Base-by-base conservation (phyloP, 176 grass and related monocot species). In the Stipa capillata region DNA sequence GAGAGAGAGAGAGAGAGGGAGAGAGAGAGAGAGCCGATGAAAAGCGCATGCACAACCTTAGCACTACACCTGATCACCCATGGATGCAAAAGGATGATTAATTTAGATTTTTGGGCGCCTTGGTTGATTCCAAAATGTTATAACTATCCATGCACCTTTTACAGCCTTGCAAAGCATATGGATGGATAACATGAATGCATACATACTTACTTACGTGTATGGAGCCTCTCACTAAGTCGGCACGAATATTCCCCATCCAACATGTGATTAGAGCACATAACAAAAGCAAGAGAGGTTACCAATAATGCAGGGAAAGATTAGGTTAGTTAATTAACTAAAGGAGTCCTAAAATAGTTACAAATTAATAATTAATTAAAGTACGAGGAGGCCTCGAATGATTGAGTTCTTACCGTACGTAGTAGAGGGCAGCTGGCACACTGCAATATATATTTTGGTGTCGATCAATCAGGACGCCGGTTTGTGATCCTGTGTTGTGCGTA, bases 161-260 rank as follows among this genome's bases (percentile, higher is more conserved):
- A 84, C 86, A 88, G 81, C 81, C 60, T 84, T 84, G 80, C 80
- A 84, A 65, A 73, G 37, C 72, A 43, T n/a, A n/a, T 32, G 65
- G 39, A 8, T 23, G 69, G 40, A 81, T n/a, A n/a, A n/a, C n/a
- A n/a, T 74, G 59, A 20, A 49, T 12, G 37, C 76, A 73, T 17
- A 25, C n/a, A n/a, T n/a, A n/a, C n/a, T n/a, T n/a, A n/a, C n/a
- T n/a, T n/a, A 36, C 47, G 52, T 83, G 37, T 3, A 84, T 36
- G 51, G 20, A 29, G 58, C 20, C 56, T 78, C 73, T 43, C 34
- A 11, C 63, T 33, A 47, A 59, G 52, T 77, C 52, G 6, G 48
- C 13, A 62, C 44, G 50, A 83, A 72, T 78, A 83, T 86, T 86
- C 70, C 71, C 70, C 65, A 24, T 20, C 48, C 36, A 8, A 21